phyloP scores from a whole-genome alignment of 2,329 filamentous ascomycete genomes.

The Stachybotrys chartarum region DNA sequence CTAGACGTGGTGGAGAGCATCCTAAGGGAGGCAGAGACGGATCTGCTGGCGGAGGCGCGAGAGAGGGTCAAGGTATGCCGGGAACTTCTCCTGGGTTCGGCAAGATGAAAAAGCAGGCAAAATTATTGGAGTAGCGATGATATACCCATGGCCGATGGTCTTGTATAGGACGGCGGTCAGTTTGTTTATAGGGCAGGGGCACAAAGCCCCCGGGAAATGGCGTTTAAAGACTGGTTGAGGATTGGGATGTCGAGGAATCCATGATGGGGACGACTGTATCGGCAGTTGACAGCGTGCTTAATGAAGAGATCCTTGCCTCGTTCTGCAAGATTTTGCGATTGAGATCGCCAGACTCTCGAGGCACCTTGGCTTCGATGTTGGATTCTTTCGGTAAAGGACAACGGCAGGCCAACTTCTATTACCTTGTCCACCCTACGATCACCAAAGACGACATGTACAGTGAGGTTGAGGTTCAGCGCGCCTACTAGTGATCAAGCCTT shows the following conservation, averaged over 20 bases:
- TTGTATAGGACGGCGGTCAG: background rate
- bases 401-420: too few species aligned
- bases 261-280: background rate
- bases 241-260: background rate
- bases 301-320: too few species aligned
- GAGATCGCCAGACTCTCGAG: too few species aligned
- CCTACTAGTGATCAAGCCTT: too few species aligned
- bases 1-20: slow-evolving; percentile 35
- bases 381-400: too few species aligned
- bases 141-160: background rate
- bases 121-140: background rate
- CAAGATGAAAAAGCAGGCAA: background rate
- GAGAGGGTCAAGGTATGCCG: slow-evolving; percentile 60
- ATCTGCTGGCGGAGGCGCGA: slow-evolving; percentile 72
- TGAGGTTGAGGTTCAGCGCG: too few species aligned
- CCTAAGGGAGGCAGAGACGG: slow-evolving; percentile 43
- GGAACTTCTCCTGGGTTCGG: slow-evolving; percentile 14
- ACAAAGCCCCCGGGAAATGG: background rate
- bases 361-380: too few species aligned
- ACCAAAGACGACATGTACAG: too few species aligned
- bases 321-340: too few species aligned
- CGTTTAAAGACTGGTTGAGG: background rate
- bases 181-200: background rate
- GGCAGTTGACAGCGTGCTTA: too few species aligned
- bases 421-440: too few species aligned